Base-by-base conservation (phyloP, 768 basidiomycete species). In the Trametes elegans region DNA sequence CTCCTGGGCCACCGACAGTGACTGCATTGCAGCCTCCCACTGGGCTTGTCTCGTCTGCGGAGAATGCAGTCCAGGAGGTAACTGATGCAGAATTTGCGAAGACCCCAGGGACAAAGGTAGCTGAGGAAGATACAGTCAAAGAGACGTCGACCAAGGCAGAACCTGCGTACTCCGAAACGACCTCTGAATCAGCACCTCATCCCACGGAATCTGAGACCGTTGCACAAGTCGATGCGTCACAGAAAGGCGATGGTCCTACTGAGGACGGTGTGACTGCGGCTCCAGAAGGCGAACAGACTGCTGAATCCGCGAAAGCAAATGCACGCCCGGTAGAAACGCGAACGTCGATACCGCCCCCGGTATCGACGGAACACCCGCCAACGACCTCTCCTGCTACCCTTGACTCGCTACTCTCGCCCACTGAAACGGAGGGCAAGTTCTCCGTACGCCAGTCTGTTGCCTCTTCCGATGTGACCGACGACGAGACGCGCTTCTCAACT, bases 381-480 rank as follows among this genome's bases (percentile, higher is more conserved):
- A 34, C 51, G 16, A 42, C 48, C 10, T 58, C 63, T 3, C 54
- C 61, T 7, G 55, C 58, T 7, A 50, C 61, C 5, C 64, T 70
- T 13, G 70, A 70, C 41, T 53, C 55, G 1, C 64, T 70, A 23
- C 64, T 71, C n/a, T 71, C 70, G 2, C 70, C 68, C 3, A 63
- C 62, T 1, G 62, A 65, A 9, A 59, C 66, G 4, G 61, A 67
- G 21, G 58, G 49, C 23, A 53, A 43, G 34, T 59, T 62, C 56
- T 50, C 58, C 19, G 45, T 56, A 2, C 60, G 63, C 8, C 71
- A 72, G 49, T 85, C 83, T 19, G 65, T 79, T 24, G 76, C 81
- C 4, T 78, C 79, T 46, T 79, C 84, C 16, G 86, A 87, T 60
- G 79, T 85, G 62, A 86, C 85, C 59, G 85, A 88, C 59, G 75